These are phyloP conservation scores for Alternaria ethzedia DNA, from an alignment of 2,329 filamentous ascomycete genomes.

Conservation along the genomic window DNA sequence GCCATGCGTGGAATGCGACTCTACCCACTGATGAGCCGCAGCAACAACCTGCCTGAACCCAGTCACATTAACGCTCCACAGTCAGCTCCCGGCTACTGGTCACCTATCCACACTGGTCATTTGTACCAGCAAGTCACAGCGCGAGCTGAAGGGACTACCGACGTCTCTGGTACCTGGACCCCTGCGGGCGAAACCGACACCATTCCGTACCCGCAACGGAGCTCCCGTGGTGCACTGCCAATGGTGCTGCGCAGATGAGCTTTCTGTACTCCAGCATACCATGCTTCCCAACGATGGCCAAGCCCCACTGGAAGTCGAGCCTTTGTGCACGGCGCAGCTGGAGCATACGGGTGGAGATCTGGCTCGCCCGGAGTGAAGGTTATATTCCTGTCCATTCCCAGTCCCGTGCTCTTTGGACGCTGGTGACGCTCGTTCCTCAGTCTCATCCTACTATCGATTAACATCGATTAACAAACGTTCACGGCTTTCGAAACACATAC, in stretches of 20 bases:
- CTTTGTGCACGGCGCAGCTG: slow-evolving; percentile 33
- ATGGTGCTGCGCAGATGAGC: slow-evolving; percentile 26
- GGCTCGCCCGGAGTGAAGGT: slow-evolving; percentile 17
- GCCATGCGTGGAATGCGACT: slow-evolving; percentile 21
- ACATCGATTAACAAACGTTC: slow-evolving; percentile 29
- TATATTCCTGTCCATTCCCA: slow-evolving; percentile 35
- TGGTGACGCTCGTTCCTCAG: slow-evolving; percentile 37
- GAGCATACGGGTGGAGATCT: slow-evolving; percentile 23
- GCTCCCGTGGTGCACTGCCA: slow-evolving; percentile 33
- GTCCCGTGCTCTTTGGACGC: slow-evolving; percentile 34
- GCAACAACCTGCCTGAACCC: slow-evolving; percentile 29
- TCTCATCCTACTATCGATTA: slow-evolving; percentile 21
- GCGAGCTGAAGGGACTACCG: slow-evolving; percentile 24
- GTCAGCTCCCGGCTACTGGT: slow-evolving; percentile 23
- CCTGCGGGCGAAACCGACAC: slow-evolving; percentile 31
- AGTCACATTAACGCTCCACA: slow-evolving; percentile 29
- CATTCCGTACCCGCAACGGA: slow-evolving; percentile 38
- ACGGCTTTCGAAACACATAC: slow-evolving; percentile 20
- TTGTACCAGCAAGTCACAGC: slow-evolving; percentile 36
- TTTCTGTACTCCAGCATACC: slow-evolving; percentile 21
- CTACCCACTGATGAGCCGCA: slow-evolving; percentile 38
- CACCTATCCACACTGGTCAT: slow-evolving; percentile 18
- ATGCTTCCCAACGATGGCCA: slow-evolving; percentile 34
- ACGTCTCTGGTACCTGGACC: slow-evolving; percentile 29
- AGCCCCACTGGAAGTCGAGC: slow-evolving; percentile 20